Base-by-base conservation (phyloP, 208 protist genomes). In the Trypanosoma cruzi region DNA sequence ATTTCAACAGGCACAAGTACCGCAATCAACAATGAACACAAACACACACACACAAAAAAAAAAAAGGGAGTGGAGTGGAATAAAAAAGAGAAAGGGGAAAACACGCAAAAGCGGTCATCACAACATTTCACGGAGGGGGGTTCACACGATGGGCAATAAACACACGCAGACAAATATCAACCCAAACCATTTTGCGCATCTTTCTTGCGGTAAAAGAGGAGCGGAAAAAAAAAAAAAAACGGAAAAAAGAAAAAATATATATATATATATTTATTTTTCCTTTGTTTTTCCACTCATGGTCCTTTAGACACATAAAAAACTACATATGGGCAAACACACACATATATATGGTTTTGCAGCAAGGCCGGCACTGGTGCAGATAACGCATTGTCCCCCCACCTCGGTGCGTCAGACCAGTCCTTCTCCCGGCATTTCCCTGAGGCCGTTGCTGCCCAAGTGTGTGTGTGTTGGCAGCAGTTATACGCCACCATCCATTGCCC, bases 401-500 rank as follows among this genome's bases (percentile, higher is more conserved):
- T 13, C 40, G 8, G 8, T 7, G 1, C 40, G 40, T 44, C 40
- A 16, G 3, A 44, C 40, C 4, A 4, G 16, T 52, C 8, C 48
- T 52, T 52, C 24, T 22, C 48, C 24, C 48, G 18, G 24, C 48
- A 52, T 52, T 80, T 26, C 48, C 2, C 11, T 11, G 24, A 52
- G 24, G 48, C 5, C n/a, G 20, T 52, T 24, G 22, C 18, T 52
- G 22, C 18, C 48, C 0, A 42, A 87, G 46, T 24, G 46, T 50
- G 20, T 50, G 48, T 52, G 22, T 52, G n/a, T 52, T 8, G 16
- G 24, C 48, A 52, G 48, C 48, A 52, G n/a, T 52, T 4, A 1
- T 8, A 26, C 48, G 8, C 48, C 83, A 14, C 82, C 73, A 61
- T 95, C 53, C 2, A 34, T 31, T 36, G 14, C 0, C n/a, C 24